Conservation (phyloP, 805 yeast species). For the Soucietia sequanensis region DNA sequence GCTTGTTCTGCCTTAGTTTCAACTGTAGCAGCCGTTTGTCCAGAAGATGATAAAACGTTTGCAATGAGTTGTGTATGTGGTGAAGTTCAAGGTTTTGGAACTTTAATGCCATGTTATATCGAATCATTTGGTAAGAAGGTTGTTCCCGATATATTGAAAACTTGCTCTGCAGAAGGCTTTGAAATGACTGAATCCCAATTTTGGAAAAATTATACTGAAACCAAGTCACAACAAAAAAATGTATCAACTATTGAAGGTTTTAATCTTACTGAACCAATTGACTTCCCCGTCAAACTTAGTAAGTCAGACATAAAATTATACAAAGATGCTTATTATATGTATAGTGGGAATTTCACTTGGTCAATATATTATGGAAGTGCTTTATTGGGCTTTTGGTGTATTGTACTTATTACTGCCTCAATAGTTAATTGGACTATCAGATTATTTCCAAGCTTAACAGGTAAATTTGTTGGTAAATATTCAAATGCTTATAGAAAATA, state of each 20-base stretch:
- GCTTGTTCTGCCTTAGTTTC: background rate
- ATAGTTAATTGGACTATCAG: conserved; percentile 1
- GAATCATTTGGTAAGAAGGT: background rate
- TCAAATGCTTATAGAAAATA: conserved; percentile 6
- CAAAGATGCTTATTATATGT: conserved; percentile 17
- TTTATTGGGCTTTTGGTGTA: conserved; percentile 19
- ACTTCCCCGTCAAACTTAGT: conserved; percentile 7
- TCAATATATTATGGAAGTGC: conserved; percentile 37
- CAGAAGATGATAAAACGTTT: background rate
- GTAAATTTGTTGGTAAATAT: conserved; percentile 13
- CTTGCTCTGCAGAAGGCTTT: background rate
- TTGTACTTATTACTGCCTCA: conserved; percentile 12
- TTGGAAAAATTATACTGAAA: background rate
- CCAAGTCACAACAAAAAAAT: background rate
- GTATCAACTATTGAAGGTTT: conserved; percentile 2
- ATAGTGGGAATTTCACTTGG: conserved; percentile 26
- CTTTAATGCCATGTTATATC: background rate
- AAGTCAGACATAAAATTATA: background rate
- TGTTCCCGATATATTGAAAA: background rate
- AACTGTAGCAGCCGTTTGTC: background rate
- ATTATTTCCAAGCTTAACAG: conserved; percentile 9
- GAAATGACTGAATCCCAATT: background rate
- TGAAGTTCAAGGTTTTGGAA: background rate
- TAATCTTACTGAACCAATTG: conserved; percentile 5
- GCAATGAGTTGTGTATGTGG: background rate